Evolutionary conservation across 768 basidiomycete genomes (phyloP), one percentile per base, ranked within the genome.

Genomic region (Lactarius quietus): DNA sequence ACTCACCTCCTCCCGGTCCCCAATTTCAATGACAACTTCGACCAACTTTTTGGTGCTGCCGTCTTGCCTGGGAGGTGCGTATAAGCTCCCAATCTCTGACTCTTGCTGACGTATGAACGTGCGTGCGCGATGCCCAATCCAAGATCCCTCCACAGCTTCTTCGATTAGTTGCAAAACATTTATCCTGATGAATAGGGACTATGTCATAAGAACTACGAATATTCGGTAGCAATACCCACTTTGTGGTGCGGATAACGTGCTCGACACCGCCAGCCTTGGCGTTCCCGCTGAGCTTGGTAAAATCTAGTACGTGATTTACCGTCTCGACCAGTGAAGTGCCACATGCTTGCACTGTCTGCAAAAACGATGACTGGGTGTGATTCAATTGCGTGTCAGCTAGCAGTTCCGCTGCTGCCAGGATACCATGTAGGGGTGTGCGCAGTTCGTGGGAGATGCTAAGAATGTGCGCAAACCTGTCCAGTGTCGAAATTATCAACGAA

Each of bases 291-390:
- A 96, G 82, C 73, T 98, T 98, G 35, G 94, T 96, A 72, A 95
- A 98, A 74, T 98, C 95, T 31, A 98, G 79, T 6, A 98, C 95
- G 70, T 98, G 95, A 72, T 97, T 97, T 57, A 98, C 94, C 0
- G 95, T 96, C 78, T 98, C 95, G 48, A 95, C 92, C 1, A 98
- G 82, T 1, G 93, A 93, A n/a, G 90, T 95, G 17, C 94, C 95
- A 72, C 95, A 97, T 7, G 93, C 94, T 74, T 95, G 91, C 1
- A 97, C 92, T 0, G 95, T 97, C 72, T 94, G 90, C 57, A 97
- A 77, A 79, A 94, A 96, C 0, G 94, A 93, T 12, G 79, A 74
- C 74, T 98, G 95, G 15, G 87, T 86, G 55, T 90, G 86, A 71
- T 86, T 89, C 36, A 98, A 78, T n/a, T 82, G 72, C 15, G 91